Evolutionary conservation across 202 grass and related monocot genomes (phyloP).

Genomic region (Cymbopogon flexuosus): DNA sequence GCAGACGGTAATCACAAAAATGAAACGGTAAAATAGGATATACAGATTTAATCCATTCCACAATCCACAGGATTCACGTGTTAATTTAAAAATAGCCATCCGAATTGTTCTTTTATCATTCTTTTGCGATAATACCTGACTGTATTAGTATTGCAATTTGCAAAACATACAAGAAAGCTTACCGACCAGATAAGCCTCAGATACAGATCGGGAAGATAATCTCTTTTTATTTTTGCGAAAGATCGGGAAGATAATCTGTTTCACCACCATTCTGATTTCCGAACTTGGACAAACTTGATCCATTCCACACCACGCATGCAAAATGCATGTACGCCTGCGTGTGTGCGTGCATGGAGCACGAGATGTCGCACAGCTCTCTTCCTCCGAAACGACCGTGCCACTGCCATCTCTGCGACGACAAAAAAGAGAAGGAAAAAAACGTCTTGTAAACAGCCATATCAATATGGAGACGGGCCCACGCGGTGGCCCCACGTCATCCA

Average conservation of each 20-base stretch:
- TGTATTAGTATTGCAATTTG: too few relatives aligned
- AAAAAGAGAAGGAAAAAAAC: not conserved
- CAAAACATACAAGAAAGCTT: not conserved
- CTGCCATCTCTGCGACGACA: not conserved
- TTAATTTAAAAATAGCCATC: not conserved
- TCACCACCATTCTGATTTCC: not conserved
- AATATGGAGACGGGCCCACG: constrained; percentile 1
- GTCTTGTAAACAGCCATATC: not conserved
- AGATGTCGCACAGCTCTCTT: not conserved
- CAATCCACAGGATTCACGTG: not conserved
- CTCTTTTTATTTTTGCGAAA: too few relatives aligned
- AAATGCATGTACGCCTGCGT: not conserved
- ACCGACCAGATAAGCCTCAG: not conserved
- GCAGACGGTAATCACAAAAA: not conserved
- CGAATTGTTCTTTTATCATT: too few relatives aligned
- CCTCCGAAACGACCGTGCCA: not conserved
- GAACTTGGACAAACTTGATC: not conserved
- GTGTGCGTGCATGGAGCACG: not conserved
- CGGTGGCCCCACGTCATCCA: constrained; percentile 27
- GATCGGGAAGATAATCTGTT: not conserved
- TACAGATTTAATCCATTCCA: not conserved
- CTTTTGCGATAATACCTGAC: too few relatives aligned
- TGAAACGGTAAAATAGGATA: not conserved
- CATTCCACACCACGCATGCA: not conserved
- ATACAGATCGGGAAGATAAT: not conserved